Conservation (phyloP, 1,284 basidiomycete species). For the Malassezia obtusa region DNA sequence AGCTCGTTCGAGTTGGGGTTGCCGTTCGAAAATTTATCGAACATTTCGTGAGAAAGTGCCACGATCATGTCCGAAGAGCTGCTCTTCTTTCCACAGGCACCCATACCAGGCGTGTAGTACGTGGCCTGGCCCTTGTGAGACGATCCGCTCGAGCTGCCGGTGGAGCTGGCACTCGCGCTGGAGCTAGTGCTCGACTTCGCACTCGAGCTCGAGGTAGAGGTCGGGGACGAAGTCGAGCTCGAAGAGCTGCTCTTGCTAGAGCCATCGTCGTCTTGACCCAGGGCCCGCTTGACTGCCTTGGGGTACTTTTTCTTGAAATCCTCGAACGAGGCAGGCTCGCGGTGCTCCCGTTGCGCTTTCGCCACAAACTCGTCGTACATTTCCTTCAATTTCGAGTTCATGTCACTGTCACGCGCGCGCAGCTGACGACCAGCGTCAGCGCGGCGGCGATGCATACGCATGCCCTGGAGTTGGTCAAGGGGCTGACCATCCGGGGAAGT, state of each 20-base stretch:
- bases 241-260: not conserved
- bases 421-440: slow-evolving; percentile 4
- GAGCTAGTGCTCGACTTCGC: not conserved
- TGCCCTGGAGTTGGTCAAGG: not conserved
- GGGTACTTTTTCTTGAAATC: not conserved
- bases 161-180: not conserved
- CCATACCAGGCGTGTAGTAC: slow-evolving; percentile 36
- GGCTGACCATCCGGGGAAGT: not conserved
- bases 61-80: slow-evolving; percentile 34
- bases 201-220: not conserved
- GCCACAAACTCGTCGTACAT: not conserved
- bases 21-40: slow-evolving; percentile 26
- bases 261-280: not conserved
- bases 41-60: slow-evolving; percentile 31
- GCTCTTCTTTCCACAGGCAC: slow-evolving; percentile 35
- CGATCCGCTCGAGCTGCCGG: not conserved
- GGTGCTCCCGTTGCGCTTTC: not conserved
- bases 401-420: not conserved
- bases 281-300: not conserved
- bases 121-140: slow-evolving; percentile 40
- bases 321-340: not conserved
- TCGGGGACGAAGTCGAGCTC: not conserved
- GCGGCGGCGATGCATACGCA: not conserved
- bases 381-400: not conserved
- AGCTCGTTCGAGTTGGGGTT: slow-evolving; percentile 40